Conservation (phyloP, 257 asterid genomes). For the Lithospermum erythrorhizon region DNA sequence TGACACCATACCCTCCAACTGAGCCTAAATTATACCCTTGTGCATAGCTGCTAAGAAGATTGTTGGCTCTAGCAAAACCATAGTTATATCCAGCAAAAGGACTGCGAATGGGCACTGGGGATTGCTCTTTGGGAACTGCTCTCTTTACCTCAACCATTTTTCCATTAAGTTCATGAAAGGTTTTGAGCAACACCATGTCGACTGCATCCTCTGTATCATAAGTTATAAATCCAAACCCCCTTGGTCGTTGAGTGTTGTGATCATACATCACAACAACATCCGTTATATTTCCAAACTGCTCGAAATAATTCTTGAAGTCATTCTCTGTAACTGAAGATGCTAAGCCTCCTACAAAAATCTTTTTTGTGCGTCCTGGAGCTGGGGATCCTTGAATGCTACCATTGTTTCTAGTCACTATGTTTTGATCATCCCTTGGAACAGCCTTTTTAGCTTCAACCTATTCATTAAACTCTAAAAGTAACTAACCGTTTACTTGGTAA, state of each 20-base stretch:
- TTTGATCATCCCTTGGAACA: constrained; percentile 73
- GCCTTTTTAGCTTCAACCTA: constrained; percentile 92
- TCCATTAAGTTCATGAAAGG: constrained; percentile 69
- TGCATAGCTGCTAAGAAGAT: constrained; percentile 38
- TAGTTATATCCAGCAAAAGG: constrained; percentile 34
- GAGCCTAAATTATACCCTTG: constrained; percentile 50
- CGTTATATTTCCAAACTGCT: constrained; percentile 60
- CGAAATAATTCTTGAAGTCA: constrained; percentile 64
- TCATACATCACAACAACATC: constrained; percentile 82
- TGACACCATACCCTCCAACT: constrained; percentile 49
- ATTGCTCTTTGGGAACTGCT: constrained; percentile 70
- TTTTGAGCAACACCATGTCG: constrained; percentile 58
- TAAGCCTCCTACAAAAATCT: constrained; percentile 87
- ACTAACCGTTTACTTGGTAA: not conserved
- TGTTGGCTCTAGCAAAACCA: constrained; percentile 45
- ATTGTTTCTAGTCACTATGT: constrained; percentile 39
- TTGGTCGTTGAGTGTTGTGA: constrained; percentile 78
- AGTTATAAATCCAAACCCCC: constrained; percentile 75
- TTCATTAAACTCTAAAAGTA: constrained; percentile 15
- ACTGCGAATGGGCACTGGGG: constrained; percentile 52
- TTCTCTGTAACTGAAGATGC: constrained; percentile 71
- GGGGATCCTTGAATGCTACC: constrained; percentile 70
- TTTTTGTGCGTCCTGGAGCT: constrained; percentile 69
- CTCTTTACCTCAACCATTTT: constrained; percentile 84
- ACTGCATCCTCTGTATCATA: constrained; percentile 79